phyloP scores from a whole-genome alignment of 352 stramenopile species.

The Phytophthora citrophthora region DNA sequence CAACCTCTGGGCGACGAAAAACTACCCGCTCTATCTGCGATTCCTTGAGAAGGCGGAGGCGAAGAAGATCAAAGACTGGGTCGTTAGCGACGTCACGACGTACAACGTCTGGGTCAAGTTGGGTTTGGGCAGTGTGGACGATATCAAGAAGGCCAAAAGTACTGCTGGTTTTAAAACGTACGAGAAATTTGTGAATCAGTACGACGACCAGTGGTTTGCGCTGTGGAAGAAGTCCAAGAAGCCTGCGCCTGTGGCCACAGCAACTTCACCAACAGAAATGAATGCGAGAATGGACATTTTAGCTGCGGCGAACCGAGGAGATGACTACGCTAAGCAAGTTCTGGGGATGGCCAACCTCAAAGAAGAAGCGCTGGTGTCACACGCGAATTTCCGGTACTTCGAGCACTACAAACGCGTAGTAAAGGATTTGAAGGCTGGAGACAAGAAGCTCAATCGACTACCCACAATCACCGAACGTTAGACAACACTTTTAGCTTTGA shows the following conservation, averaged over 20 bases:
- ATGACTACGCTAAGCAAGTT: not conserved
- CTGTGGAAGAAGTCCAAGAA: not conserved
- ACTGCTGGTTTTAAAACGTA: not conserved
- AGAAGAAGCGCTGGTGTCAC: not conserved
- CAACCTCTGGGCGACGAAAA: not conserved
- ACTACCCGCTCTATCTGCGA: not conserved
- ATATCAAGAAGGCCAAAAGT: not conserved
- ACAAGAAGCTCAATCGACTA: not conserved
- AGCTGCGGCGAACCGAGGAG: not conserved
- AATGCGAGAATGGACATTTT: not conserved
- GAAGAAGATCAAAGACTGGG: not conserved
- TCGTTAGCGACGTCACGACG: not conserved
- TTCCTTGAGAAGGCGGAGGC: not conserved
- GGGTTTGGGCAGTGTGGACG: not conserved
- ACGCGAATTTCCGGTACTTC: not conserved
- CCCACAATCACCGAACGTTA: not conserved
- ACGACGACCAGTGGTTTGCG: not conserved
- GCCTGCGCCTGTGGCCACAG: not conserved
- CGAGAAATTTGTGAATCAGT: not conserved
- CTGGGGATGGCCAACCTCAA: not conserved
- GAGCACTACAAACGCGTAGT: not conserved
- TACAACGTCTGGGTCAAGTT: not conserved
- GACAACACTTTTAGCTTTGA: too few relatives aligned
- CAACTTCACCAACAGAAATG: not conserved
- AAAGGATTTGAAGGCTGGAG: not conserved